phyloP scores from a whole-genome alignment of 805 yeast species.

The Candida rishiriensis region DNA sequence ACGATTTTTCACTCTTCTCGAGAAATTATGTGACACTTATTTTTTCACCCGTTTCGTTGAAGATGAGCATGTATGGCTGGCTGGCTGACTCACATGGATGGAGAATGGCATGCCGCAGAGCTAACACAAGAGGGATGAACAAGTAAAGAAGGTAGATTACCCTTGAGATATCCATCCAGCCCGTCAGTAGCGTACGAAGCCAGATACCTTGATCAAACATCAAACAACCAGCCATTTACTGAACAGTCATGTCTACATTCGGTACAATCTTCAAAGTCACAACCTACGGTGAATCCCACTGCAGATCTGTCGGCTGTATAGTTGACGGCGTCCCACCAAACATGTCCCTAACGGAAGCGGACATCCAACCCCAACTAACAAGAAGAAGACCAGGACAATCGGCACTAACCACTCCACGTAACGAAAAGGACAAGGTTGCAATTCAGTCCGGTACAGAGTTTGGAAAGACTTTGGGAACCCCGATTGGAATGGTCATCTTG shows the following conservation, averaged over 20 bases:
- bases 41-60: too few species aligned
- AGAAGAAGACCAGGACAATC: conserved; percentile 98
- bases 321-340: conserved; percentile 99
- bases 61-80: too few species aligned
- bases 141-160: too few species aligned
- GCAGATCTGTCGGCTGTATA: conserved; percentile 95
- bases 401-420: conserved; percentile 87
- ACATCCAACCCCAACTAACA: conserved; percentile 91
- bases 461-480: conserved; percentile 90
- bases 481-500: conserved; percentile 87
- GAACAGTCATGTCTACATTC: conserved; percentile 60
- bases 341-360: conserved; percentile 74
- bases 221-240: too few species aligned
- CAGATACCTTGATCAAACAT: too few species aligned
- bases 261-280: conserved; percentile 71
- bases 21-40: too few species aligned
- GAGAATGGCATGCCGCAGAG: too few species aligned
- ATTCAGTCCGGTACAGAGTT: conserved; percentile 94
- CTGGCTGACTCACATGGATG: too few species aligned
- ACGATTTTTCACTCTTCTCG: too few species aligned
- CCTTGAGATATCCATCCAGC: too few species aligned
- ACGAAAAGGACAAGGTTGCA: conserved; percentile 88
- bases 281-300: conserved; percentile 97
- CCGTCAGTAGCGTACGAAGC: too few species aligned
- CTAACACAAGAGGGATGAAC: too few species aligned